Evolutionary conservation across 2,329 filamentous ascomycete species (phyloP).

Genomic region (Oidium heveae): DNA sequence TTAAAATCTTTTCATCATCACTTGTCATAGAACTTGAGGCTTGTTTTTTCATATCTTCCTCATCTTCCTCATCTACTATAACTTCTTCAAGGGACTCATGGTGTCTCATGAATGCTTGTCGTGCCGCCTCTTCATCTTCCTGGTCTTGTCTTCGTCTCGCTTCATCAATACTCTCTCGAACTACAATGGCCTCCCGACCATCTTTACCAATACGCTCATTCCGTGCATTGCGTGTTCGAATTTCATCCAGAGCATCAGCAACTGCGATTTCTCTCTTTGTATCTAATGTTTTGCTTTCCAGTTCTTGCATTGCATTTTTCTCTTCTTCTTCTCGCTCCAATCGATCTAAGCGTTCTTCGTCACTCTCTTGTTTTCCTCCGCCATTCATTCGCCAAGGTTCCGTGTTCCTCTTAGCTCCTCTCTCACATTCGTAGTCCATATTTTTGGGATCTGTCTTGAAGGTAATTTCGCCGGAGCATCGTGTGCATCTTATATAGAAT

Average conservation of each 20-base stretch:
- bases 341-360: slow-evolving; percentile 66
- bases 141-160: slow-evolving; percentile 41
- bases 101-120: slow-evolving; percentile 38
- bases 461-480: slow-evolving; percentile 67
- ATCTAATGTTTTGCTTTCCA: slow-evolving; percentile 83
- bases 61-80: slow-evolving; percentile 13
- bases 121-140: slow-evolving; percentile 66
- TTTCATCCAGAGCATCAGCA: slow-evolving; percentile 86
- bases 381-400: slow-evolving; percentile 55
- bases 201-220: slow-evolving; percentile 53
- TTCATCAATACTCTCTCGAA: slow-evolving; percentile 26
- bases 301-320: slow-evolving; percentile 76
- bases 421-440: slow-evolving; percentile 59
- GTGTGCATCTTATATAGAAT: slow-evolving; percentile 78
- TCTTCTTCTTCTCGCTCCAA: slow-evolving; percentile 61
- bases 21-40: not conserved
- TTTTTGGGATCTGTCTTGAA: slow-evolving; percentile 91
- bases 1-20: not conserved
- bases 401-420: slow-evolving; percentile 76
- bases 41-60: slow-evolving; percentile 3
- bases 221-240: slow-evolving; percentile 70
- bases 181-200: slow-evolving; percentile 32
- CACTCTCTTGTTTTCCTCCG: slow-evolving; percentile 42
- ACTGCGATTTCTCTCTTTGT: slow-evolving; percentile 91
- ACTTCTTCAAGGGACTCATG: slow-evolving; percentile 14